These are phyloP conservation scores for Vararia minispora DNA, from an alignment of 768 basidiomycete genomes.

Conservation along the genomic window DNA sequence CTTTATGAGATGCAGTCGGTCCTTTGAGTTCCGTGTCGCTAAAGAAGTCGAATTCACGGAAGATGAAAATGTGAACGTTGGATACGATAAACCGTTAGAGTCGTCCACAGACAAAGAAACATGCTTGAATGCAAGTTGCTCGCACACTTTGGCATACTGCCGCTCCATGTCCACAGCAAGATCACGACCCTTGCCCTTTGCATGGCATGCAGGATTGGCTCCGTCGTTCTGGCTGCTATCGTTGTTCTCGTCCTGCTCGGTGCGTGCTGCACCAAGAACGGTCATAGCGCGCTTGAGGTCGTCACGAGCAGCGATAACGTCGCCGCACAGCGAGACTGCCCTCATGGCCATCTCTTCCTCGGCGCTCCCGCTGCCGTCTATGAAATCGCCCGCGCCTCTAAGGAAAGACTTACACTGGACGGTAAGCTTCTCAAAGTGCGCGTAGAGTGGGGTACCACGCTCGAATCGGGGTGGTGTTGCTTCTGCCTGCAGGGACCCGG, in stretches of 20 bases:
- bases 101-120: conserved; percentile 21
- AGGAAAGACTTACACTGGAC: conserved; percentile 41
- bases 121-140: conserved; percentile 36
- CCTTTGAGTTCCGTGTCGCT: conserved; percentile 32
- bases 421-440: conserved; percentile 42
- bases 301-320: conserved; percentile 38
- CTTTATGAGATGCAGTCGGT: conserved; percentile 40
- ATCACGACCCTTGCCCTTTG: conserved; percentile 25
- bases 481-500: no score
- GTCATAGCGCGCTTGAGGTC: conserved; percentile 38
- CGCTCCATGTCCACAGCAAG: conserved; percentile 26
- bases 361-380: conserved; percentile 19
- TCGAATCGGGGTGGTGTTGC: conserved; percentile 15
- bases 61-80: conserved; percentile 24
- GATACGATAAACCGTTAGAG: conserved; percentile 16
- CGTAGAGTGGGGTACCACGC: conserved; percentile 30
- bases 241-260: no score
- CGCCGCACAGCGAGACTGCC: conserved; percentile 37
- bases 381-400: conserved; percentile 30
- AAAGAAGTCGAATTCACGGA: conserved; percentile 24
- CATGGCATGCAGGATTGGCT: background rate
- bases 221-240: background rate
- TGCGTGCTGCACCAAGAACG: no score
- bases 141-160: conserved; percentile 32
- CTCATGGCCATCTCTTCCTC: conserved; percentile 27